Conservation (phyloP, 1,284 basidiomycete genomes). For the Pisolithus thermaeus region DNA sequence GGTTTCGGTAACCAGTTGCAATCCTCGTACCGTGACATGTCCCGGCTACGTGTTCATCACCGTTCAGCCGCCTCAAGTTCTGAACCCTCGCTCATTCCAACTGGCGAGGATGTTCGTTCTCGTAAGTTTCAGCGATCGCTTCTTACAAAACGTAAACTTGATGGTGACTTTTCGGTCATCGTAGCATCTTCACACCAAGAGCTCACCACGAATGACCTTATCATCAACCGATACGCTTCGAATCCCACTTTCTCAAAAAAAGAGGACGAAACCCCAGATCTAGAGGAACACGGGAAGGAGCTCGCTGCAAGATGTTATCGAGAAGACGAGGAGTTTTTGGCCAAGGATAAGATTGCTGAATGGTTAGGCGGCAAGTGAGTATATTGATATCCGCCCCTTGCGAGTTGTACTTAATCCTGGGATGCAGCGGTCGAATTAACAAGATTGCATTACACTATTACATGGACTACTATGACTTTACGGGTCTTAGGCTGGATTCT, state of each 20-base stretch:
- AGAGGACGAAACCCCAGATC: constrained; percentile 46
- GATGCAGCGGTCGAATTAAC: constrained; percentile 67
- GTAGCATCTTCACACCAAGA: constrained; percentile 47
- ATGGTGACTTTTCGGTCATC: constrained; percentile 14
- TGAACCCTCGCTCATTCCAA: constrained; percentile 66
- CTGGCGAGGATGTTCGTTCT: constrained; percentile 39
- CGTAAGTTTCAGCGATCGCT: constrained; percentile 35
- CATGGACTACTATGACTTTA: constrained; percentile 88
- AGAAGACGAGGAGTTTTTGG: constrained; percentile 82
- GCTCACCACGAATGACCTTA: constrained; percentile 42
- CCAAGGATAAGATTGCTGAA: constrained; percentile 92
- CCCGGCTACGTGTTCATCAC: constrained; percentile 54
- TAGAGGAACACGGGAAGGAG: constrained; percentile 65
- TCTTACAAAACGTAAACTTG: constrained; percentile 10
- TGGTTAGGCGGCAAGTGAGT: constrained; percentile 90
- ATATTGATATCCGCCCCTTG: not conserved
- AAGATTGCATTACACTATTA: constrained; percentile 73
- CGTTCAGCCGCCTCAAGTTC: constrained; percentile 69
- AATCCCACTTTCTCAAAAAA: constrained; percentile 38
- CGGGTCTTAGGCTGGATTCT: constrained; percentile 73
- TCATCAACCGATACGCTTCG: constrained; percentile 37
- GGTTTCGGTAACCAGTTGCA: constrained; percentile 31
- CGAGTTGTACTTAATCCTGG: constrained; percentile 10
- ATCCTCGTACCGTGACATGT: constrained; percentile 40
- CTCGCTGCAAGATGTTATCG: constrained; percentile 78